Evolutionary conservation across 129 eudicot species (phyloP).

Genomic region (Tagetes patula): DNA sequence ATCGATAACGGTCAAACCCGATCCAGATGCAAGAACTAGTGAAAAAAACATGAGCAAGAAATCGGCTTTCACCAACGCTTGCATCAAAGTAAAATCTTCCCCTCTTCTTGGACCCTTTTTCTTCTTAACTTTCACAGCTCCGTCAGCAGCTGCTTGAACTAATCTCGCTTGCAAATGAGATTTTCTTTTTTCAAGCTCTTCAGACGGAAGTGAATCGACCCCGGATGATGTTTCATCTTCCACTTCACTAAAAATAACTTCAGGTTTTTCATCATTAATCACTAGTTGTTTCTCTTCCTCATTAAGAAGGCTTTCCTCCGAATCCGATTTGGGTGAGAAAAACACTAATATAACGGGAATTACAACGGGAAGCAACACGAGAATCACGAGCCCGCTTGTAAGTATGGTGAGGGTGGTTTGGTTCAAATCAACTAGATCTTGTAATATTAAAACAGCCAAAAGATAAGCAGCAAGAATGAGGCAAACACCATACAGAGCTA

Average conservation of each 20-base stretch:
- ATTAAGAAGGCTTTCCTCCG: conserved; percentile 55
- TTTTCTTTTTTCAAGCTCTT: conserved; percentile 49
- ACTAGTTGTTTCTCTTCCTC: conserved; percentile 38
- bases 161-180: conserved; percentile 61
- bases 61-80: conserved; percentile 67
- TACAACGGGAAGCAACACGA: conserved; percentile 49
- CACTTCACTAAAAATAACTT: conserved; percentile 54
- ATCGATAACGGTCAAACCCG: conserved; percentile 73
- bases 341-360: conserved; percentile 51
- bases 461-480: conserved; percentile 70
- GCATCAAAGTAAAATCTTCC: conserved; percentile 68
- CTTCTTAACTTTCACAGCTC: conserved; percentile 56
- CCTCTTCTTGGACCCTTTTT: conserved; percentile 73
- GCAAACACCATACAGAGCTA: conserved; percentile 56
- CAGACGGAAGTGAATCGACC: conserved; percentile 39
- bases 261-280: conserved; percentile 23
- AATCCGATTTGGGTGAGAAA: conserved; percentile 33
- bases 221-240: conserved; percentile 51
- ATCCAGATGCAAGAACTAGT: conserved; percentile 67
- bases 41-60: conserved; percentile 74
- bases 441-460: conserved; percentile 55
- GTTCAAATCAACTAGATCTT: conserved; percentile 47
- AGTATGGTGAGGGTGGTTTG: conserved; percentile 35
- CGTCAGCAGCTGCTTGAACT: conserved; percentile 68
- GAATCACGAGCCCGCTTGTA: conserved; percentile 43